A percentile compares a stretch with the other conserved stretches of the same genome.
Conservation (phyloP, 208 protist species). For the Phytomonas francai region DNA sequence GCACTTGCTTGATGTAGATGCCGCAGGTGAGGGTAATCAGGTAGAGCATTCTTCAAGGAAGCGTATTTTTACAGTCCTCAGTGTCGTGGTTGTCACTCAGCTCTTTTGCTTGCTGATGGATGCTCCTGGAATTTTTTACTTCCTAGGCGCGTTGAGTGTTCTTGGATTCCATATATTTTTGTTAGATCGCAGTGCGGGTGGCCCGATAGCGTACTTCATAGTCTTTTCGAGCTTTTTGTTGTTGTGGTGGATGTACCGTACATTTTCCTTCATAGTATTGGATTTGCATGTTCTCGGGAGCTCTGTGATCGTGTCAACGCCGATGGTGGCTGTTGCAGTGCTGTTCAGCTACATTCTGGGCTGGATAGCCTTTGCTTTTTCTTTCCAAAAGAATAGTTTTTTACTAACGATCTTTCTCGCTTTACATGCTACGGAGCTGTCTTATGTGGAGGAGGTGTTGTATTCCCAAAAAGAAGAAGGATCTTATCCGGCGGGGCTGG, state of each 20-base stretch:
- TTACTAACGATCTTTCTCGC: constrained; percentile 46
- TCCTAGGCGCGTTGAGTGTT: constrained; percentile 44
- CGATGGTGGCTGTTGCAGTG: constrained; percentile 49
- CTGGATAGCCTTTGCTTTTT: constrained; percentile 60
- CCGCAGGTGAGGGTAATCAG: constrained; percentile 25
- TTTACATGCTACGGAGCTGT: constrained; percentile 57
- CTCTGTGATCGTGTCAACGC: constrained; percentile 47
- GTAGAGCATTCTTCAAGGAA: constrained; percentile 12
- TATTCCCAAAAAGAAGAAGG: constrained; percentile 79
- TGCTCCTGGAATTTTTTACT: constrained; percentile 48
- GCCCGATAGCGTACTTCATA: constrained; percentile 68
- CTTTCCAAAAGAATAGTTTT: constrained; percentile 53
- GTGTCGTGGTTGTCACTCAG: constrained; percentile 30
- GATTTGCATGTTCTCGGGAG: constrained; percentile 78
- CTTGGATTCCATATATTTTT: constrained; percentile 68
- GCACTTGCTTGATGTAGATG: constrained; percentile 48
- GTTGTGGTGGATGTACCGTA: constrained; percentile 86
- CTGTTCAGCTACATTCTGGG: constrained; percentile 78
- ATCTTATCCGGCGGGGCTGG: constrained; percentile 66
- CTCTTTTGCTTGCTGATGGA: constrained; percentile 33
- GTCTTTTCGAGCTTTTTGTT: constrained; percentile 71
- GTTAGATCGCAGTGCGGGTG: constrained; percentile 51
- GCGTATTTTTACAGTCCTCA: constrained; percentile 11
- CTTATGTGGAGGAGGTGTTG: constrained; percentile 79
- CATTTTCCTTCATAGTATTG: constrained; percentile 80